Evolutionary conservation across 805 yeast genomes (phyloP), one percentile per base, ranked within the genome.

Genomic region (Nadsonia fulvescens): DNA sequence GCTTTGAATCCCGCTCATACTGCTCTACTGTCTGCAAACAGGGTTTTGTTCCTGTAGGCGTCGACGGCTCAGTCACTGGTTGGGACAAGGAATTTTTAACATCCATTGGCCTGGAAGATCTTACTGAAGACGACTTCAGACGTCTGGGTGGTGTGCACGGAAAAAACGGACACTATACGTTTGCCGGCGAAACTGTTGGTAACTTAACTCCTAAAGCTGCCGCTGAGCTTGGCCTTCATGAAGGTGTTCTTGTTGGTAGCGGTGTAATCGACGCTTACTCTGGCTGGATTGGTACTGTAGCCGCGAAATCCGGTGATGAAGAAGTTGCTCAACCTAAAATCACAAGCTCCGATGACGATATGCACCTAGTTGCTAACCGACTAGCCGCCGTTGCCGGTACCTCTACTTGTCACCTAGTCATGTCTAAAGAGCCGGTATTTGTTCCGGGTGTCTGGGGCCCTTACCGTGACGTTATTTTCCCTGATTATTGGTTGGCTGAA

Each of bases 401-500:
- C 5, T 82, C 95, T 2, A 89, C 98, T 1, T 89, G 98, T 47
- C 96, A 89, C 50, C 71, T 89, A 39, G 82, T 79, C 31, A 62
- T 86, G 62, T 74, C 92, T 15, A 63, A 66, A 33, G 73, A 78
- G 15, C 76, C 93, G 1, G 68, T 81, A 22, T 83, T 86, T 47
- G 96, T 86, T 6, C 69, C 79, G 22, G 98, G 98, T 33, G 94
- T 89, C 17, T 89, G 98, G 98, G 98, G 98, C 8, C 98, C 98
- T 2, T 89, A 89, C 53, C 64, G 82, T 42, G 93, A 83, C 49
- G 93, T 79, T 4, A 63, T 86, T 58, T 76, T 91, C n/a, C 74
- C 76, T 15, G 81, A 71, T 5, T 73, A 60, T 43, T 89, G 96
- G 96, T 61, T 83, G 36, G 93, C 96, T 8, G 98, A 89, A 53